A percentile compares a stretch with the other conserved stretches of the same genome.
These are phyloP conservation scores for Cutaneotrichosporon arboriforme DNA, from an alignment of 1,284 basidiomycete genomes.

Conservation along the genomic window DNA sequence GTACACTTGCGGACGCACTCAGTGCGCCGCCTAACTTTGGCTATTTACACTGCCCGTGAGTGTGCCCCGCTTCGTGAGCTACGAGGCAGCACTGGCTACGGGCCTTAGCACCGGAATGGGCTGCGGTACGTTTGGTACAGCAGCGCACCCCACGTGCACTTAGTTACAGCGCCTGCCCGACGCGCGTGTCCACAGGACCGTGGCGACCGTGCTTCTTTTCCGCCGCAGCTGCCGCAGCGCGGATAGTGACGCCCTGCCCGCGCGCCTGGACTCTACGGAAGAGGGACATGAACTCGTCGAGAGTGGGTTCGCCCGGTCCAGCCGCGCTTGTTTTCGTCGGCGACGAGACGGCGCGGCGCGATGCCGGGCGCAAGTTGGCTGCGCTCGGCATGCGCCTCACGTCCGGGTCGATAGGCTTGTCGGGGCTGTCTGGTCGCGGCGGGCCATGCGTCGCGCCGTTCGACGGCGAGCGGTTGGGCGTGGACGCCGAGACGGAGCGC, in stretches of 20 bases:
- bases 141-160: too few relatives aligned
- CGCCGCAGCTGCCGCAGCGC: neutral
- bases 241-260: slow-evolving; percentile 3
- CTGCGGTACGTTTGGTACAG: too few relatives aligned
- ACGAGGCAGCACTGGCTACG: too few relatives aligned
- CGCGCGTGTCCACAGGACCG: too few relatives aligned
- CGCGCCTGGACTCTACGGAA: slow-evolving; percentile 4
- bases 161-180: too few relatives aligned
- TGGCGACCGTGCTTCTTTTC: neutral
- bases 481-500: neutral
- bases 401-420: neutral
- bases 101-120: too few relatives aligned
- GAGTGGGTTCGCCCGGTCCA: slow-evolving; percentile 1
- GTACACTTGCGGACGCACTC: too few relatives aligned
- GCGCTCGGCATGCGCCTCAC: neutral
- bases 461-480: neutral
- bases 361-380: neutral
- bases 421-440: neutral
- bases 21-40: too few relatives aligned
- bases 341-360: neutral
- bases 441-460: neutral
- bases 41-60: too few relatives aligned
- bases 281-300: slow-evolving; percentile 8
- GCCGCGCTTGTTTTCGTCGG: neutral
- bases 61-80: too few relatives aligned